A percentile compares a stretch with the other conserved stretches of the same genome.
Conservation (phyloP, 2,329 filamentous ascomycete species). For the Plectosphaerella sp. region DNA sequence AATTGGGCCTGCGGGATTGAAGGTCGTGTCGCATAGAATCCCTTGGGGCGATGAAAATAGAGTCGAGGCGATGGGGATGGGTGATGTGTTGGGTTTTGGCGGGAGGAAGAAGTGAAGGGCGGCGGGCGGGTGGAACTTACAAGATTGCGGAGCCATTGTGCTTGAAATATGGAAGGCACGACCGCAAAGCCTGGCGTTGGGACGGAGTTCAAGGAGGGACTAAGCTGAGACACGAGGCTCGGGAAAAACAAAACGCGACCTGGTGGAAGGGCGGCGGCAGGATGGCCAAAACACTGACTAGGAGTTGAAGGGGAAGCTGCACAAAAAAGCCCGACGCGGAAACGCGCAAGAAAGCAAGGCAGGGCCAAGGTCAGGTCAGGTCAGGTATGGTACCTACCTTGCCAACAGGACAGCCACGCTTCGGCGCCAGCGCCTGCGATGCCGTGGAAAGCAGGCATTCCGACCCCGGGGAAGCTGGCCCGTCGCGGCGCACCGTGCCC, state of each 20-base stretch:
- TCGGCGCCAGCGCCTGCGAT: too few species aligned
- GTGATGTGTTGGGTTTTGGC: not conserved
- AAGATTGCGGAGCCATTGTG: slow-evolving; percentile 14
- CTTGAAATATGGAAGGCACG: not conserved
- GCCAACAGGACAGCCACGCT: not conserved
- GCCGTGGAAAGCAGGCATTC: not conserved
- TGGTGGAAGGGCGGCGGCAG: not conserved
- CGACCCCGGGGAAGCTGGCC: not conserved
- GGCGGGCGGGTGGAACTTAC: slow-evolving; percentile 8
- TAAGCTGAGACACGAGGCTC: not conserved
- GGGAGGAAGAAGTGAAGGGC: not conserved
- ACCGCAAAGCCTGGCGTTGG: not conserved
- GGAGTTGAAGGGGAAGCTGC: too few species aligned
- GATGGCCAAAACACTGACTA: too few species aligned
- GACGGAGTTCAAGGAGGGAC: too few species aligned
- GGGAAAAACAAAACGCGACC: not conserved
- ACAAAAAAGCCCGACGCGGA: too few species aligned
- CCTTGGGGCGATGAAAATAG: not conserved
- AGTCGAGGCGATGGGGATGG: slow-evolving; percentile 3
- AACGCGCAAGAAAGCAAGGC: too few species aligned
- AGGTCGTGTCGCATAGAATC: too few species aligned
- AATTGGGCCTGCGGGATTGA: not conserved
- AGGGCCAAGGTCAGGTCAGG: too few species aligned
- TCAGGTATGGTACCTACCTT: too few species aligned
- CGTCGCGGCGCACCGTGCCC: too few species aligned